phyloP scores from a whole-genome alignment of 1,284 basidiomycete genomes.

The Cutaneotrichosporon sp. region DNA sequence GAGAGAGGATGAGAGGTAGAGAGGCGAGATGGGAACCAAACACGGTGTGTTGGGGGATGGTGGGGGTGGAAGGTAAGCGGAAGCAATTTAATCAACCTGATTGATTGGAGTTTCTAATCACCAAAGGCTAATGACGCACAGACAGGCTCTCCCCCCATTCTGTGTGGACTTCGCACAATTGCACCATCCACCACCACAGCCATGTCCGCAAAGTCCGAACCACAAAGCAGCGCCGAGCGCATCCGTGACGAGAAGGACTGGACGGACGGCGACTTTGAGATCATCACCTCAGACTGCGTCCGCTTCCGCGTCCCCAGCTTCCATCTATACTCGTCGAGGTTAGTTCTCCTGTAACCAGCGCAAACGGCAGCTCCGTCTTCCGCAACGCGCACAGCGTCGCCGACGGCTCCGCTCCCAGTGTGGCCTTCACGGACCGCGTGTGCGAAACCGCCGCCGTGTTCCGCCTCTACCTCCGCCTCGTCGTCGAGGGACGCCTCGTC shows the following conservation, averaged over 20 bases:
- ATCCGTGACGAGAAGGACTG: slow-evolving; percentile 1
- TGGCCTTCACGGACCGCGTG: not conserved
- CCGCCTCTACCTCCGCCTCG: not conserved
- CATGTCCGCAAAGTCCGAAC: not conserved
- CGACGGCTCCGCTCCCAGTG: not conserved
- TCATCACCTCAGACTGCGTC: slow-evolving; percentile 17
- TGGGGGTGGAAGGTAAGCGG: too few relatives aligned
- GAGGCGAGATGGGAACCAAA: too few relatives aligned
- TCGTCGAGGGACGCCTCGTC: not conserved
- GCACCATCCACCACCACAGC: not conserved
- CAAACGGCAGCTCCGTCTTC: not conserved
- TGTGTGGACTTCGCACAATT: too few relatives aligned
- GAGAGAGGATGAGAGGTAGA: too few relatives aligned
- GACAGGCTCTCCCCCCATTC: not conserved
- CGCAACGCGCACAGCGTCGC: not conserved
- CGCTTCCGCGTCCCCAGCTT: slow-evolving; percentile 15
- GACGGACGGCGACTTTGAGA: slow-evolving; percentile 18
- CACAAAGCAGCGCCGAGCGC: not conserved
- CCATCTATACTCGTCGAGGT: slow-evolving; percentile 13
- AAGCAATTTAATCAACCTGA: too few relatives aligned
- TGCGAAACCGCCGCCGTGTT: not conserved
- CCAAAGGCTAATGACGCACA: too few relatives aligned
- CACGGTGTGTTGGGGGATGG: too few relatives aligned
- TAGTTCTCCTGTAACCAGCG: too few relatives aligned
- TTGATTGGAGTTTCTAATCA: too few relatives aligned